Evolutionary conservation across 1,139 yeast species (phyloP).

Genomic region (Taphrina pruni): DNA sequence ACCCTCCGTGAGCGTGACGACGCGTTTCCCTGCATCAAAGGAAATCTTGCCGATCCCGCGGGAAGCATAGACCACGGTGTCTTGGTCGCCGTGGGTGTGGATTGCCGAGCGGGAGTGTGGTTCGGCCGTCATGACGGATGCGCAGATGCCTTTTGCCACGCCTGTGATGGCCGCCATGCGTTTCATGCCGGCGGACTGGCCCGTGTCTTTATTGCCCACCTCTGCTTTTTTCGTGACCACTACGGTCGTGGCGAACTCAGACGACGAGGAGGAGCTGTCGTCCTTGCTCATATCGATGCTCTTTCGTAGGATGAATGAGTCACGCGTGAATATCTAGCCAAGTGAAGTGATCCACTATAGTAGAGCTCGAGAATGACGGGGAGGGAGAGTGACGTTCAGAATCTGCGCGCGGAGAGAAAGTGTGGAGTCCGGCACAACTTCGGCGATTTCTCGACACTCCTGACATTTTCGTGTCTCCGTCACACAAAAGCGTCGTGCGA

Average conservation of each 20-base stretch:
- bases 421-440: constrained; percentile 8
- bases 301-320: too few species aligned
- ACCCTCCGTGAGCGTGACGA: constrained; percentile 3
- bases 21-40: constrained; percentile 10
- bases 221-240: constrained; percentile 2
- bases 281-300: too few species aligned
- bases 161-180: constrained; percentile 27
- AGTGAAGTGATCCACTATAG: too few species aligned
- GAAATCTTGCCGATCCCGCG: constrained; percentile 13
- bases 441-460: not conserved
- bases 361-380: too few species aligned
- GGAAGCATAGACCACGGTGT: constrained; percentile 27
- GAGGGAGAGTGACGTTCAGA: too few species aligned
- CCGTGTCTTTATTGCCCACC: constrained; percentile 15
- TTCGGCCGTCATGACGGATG: constrained; percentile 27
- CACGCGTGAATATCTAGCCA: too few species aligned
- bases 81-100: constrained; percentile 31
- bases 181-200: constrained; percentile 24
- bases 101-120: constrained; percentile 23
- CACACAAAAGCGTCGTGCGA: too few species aligned
- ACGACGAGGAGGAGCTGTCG: too few species aligned
- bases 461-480: not conserved
- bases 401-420: not conserved
- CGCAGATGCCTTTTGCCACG: constrained; percentile 9
- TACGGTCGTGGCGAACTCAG: not conserved